Evolutionary conservation across 306 rosid species (phyloP).

Genomic region (Vicia sativa): DNA sequence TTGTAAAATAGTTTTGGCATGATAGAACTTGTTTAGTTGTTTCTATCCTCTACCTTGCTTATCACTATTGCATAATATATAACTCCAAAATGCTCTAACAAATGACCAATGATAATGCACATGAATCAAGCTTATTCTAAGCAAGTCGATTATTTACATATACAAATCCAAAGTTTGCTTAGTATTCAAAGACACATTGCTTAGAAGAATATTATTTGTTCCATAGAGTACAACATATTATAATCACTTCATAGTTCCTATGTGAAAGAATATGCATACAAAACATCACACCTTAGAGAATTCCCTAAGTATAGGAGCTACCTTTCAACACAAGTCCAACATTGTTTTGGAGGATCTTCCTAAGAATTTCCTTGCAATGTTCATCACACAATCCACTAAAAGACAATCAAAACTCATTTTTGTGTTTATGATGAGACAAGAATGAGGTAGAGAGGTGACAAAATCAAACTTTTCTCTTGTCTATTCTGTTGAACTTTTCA

Average conservation of each 20-base stretch:
- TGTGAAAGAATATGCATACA: slow-evolving; percentile 2
- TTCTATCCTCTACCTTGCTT: slow-evolving; percentile 1
- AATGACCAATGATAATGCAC: not conserved
- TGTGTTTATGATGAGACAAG: slow-evolving; percentile 38
- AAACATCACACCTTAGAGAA: slow-evolving; percentile 24
- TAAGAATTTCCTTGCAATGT: slow-evolving; percentile 44
- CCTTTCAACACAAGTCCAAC: slow-evolving; percentile 25
- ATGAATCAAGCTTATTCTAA: not conserved
- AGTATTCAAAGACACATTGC: slow-evolving; percentile 9
- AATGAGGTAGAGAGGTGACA: slow-evolving; percentile 37
- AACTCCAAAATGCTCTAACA: slow-evolving; percentile 13
- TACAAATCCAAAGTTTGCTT: not conserved
- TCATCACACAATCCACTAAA: slow-evolving; percentile 31
- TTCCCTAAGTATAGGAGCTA: slow-evolving; percentile 31
- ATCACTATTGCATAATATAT: slow-evolving; percentile 4
- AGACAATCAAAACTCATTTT: slow-evolving; percentile 21
- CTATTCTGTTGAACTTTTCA: slow-evolving; percentile 16
- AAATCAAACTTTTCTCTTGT: slow-evolving; percentile 40
- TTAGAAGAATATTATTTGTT: slow-evolving; percentile 32
- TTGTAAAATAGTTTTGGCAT: too few species aligned
- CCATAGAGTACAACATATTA: slow-evolving; percentile 15
- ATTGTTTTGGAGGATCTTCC: slow-evolving; percentile 47
- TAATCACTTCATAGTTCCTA: slow-evolving; percentile 18
- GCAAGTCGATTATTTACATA: not conserved
- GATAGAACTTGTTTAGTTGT: too few species aligned